These are phyloP conservation scores for Xylariaceae sp. DNA, from an alignment of 2,329 filamentous ascomycete genomes.

Conservation along the genomic window DNA sequence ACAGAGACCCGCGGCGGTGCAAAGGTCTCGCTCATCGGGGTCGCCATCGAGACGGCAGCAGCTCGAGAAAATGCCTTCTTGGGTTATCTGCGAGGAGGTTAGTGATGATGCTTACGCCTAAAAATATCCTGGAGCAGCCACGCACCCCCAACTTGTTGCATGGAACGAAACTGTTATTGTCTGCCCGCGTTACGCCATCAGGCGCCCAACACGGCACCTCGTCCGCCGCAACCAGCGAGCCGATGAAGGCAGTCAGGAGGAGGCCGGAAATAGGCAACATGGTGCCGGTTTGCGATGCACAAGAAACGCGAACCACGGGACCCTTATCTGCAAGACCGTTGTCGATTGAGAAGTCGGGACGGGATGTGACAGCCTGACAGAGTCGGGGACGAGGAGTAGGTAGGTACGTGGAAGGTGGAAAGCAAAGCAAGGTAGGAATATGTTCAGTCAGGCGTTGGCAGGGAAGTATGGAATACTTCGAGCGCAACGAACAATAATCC, in stretches of 20 bases:
- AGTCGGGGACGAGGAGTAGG: background rate
- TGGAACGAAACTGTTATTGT: conserved; percentile 29
- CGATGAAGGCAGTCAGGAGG: conserved; percentile 2
- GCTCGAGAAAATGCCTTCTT: conserved; percentile 27
- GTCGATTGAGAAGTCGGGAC: background rate
- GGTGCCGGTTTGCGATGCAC: background rate
- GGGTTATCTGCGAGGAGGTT: conserved; percentile 8
- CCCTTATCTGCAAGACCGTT: background rate
- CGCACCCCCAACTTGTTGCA: conserved; percentile 33
- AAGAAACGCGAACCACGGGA: background rate
- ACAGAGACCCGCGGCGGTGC: conserved; percentile 30
- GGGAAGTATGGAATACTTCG: background rate
- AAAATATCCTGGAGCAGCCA: background rate
- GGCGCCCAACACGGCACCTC: conserved; percentile 29
- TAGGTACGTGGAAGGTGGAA: background rate
- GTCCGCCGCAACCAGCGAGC: conserved; percentile 3
- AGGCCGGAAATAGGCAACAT: conserved; percentile 6
- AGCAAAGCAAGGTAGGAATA: background rate
- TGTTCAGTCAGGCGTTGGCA: background rate
- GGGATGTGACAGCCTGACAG: background rate
- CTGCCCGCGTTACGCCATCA: conserved; percentile 26
- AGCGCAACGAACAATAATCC: background rate
- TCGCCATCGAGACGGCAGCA: conserved; percentile 31
- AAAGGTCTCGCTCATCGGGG: conserved; percentile 24
- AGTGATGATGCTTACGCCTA: no score